Evolutionary conservation across 176 grass and related monocot species (phyloP).

Genomic region (Musa itinerans): DNA sequence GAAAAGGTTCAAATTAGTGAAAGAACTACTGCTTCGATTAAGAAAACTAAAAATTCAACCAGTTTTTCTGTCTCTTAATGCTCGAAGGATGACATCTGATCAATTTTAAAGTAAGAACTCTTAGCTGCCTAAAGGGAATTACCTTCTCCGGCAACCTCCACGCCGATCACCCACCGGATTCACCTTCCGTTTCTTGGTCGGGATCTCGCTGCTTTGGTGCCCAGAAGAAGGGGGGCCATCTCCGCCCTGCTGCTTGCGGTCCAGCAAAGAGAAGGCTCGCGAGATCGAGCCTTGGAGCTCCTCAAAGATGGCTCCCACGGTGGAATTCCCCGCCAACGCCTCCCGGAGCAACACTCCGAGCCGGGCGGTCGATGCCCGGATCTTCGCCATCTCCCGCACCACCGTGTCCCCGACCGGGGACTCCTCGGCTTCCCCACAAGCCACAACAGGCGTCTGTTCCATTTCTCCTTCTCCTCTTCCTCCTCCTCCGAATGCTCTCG

Average conservation of each 20-base stretch:
- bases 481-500: too few relatives aligned
- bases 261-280: neutral
- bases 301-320: neutral
- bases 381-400: neutral
- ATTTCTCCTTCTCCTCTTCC: too few relatives aligned
- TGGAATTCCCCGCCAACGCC: neutral
- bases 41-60: too few relatives aligned
- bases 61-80: too few relatives aligned
- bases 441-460: too few relatives aligned
- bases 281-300: neutral
- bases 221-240: slow-evolving; percentile 1
- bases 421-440: neutral
- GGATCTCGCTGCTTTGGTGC: slow-evolving; percentile 39
- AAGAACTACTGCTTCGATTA: neutral
- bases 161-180: slow-evolving; percentile 6
- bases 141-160: slow-evolving; percentile 39
- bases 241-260: neutral
- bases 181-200: slow-evolving; percentile 47
- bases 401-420: neutral
- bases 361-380: neutral
- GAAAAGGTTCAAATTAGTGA: neutral
- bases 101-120: too few relatives aligned
- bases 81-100: too few relatives aligned
- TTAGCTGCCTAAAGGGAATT: neutral
- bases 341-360: neutral